A percentile compares a stretch with the other conserved stretches of the same genome.
Conservation (phyloP, 495 filamentous ascomycete species). For the Daldinia bambusicola region DNA sequence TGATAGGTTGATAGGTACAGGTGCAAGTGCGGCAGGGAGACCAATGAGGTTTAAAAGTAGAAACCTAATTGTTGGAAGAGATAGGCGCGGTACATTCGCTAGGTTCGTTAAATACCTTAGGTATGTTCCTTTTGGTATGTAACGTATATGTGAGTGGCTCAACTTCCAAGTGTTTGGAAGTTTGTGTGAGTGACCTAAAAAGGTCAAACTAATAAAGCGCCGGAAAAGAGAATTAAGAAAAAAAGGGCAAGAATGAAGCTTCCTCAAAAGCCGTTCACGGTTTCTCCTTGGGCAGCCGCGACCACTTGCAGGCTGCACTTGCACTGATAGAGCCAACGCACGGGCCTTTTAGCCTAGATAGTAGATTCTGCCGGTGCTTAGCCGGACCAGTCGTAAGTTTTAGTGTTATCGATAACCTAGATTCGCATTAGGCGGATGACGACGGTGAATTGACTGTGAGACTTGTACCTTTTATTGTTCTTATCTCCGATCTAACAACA, state of each 20-base stretch:
- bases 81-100: background rate
- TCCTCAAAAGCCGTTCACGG: slow-evolving; percentile 34
- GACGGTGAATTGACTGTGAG: background rate
- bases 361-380: slow-evolving; percentile 23
- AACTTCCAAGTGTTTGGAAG: slow-evolving; percentile 5
- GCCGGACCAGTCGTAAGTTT: slow-evolving; percentile 11
- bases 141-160: slow-evolving; percentile 21
- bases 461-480: too few relatives aligned
- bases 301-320: slow-evolving; percentile 1
- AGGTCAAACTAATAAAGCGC: slow-evolving; percentile 21
- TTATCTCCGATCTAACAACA: background rate
- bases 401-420: background rate
- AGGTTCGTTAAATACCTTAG: too few relatives aligned
- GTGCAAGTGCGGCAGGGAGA: background rate
- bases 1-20: background rate
- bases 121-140: too few relatives aligned
- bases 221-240: slow-evolving; percentile 20
- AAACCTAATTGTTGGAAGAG: background rate
- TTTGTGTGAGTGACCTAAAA: slow-evolving; percentile 27
- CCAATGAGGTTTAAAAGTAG: background rate
- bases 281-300: slow-evolving; percentile 35
- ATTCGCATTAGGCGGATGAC: background rate
- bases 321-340: slow-evolving; percentile 17
- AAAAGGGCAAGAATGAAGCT: slow-evolving; percentile 32
- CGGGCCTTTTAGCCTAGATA: slow-evolving; percentile 10